phyloP scores from a whole-genome alignment of 805 yeast genomes.

The Wickerhamiella azymoides region DNA sequence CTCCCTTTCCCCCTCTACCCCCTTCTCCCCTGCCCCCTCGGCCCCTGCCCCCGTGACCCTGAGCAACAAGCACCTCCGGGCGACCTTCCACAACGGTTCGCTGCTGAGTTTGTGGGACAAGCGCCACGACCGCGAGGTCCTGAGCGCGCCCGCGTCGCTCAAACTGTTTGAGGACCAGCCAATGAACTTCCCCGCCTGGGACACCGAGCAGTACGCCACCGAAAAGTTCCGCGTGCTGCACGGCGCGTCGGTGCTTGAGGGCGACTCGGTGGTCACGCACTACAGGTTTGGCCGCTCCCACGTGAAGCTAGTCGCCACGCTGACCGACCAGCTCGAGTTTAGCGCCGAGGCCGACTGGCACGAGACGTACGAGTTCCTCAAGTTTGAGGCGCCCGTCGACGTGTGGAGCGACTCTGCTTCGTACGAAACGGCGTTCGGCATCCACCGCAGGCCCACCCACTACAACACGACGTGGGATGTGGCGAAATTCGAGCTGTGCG shows the following conservation, averaged over 20 bases:
- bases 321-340: slow-evolving; percentile 39
- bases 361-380: slow-evolving; percentile 74
- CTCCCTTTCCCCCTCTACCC: too few relatives aligned
- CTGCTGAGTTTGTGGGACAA: slow-evolving; percentile 53
- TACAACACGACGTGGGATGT: slow-evolving; percentile 92
- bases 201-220: slow-evolving; percentile 79
- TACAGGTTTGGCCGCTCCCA: slow-evolving; percentile 14
- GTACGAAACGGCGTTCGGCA: slow-evolving; percentile 89
- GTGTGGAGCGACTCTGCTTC: slow-evolving; percentile 62
- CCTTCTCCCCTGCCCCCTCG: neutral
- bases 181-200: slow-evolving; percentile 91
- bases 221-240: slow-evolving; percentile 46
- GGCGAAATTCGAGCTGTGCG: slow-evolving; percentile 91
- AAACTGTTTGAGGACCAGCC: slow-evolving; percentile 85
- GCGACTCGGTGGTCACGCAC: neutral
- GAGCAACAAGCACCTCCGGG: slow-evolving; percentile 48
- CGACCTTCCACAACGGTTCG: slow-evolving; percentile 46
- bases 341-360: slow-evolving; percentile 67
- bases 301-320: slow-evolving; percentile 14
- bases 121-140: slow-evolving; percentile 44
- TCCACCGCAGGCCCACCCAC: slow-evolving; percentile 85
- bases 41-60: slow-evolving; percentile 25
- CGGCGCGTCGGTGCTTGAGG: slow-evolving; percentile 6
- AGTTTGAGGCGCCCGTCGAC: slow-evolving; percentile 89
- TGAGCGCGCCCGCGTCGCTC: slow-evolving; percentile 68